These are phyloP conservation scores for Beverwykella pulmonaria DNA, from an alignment of 495 filamentous ascomycete species.

Conservation along the genomic window DNA sequence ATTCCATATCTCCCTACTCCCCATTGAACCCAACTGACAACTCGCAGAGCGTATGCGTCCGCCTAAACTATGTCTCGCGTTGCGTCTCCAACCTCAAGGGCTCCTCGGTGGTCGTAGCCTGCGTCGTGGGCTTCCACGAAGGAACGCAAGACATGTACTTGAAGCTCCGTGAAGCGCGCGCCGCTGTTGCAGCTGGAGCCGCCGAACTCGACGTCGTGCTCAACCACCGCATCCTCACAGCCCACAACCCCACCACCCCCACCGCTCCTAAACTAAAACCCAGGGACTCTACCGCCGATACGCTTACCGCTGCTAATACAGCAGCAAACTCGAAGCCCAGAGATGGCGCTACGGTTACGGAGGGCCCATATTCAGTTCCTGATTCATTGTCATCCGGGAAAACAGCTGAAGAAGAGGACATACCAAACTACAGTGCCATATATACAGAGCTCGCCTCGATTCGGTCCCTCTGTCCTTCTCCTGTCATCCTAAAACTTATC, in stretches of 20 bases:
- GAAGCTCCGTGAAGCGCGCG: slow-evolving; percentile 49
- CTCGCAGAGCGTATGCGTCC: slow-evolving; percentile 59
- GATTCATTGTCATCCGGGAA: not conserved
- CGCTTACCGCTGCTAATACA: slow-evolving; percentile 28
- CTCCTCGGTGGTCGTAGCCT: slow-evolving; percentile 57
- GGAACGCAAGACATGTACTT: slow-evolving; percentile 58
- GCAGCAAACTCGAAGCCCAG: slow-evolving; percentile 27
- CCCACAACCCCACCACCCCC: not conserved
- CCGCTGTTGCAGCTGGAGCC: slow-evolving; percentile 62
- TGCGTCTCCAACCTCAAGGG: slow-evolving; percentile 57
- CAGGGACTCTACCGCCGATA: slow-evolving; percentile 20
- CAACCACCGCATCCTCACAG: slow-evolving; percentile 58
- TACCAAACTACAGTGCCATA: slow-evolving; percentile 52
- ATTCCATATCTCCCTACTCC: not conserved
- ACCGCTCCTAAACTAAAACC: not conserved
- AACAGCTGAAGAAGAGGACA: not conserved
- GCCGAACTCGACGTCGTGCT: slow-evolving; percentile 71
- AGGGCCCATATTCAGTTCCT: slow-evolving; percentile 28
- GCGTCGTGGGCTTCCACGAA: slow-evolving; percentile 70
- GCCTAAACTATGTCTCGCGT: slow-evolving; percentile 56
- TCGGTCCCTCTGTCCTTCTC: slow-evolving; percentile 53
- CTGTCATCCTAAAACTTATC: slow-evolving; percentile 64
- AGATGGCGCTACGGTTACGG: slow-evolving; percentile 4
- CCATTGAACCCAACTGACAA: slow-evolving; percentile 23
- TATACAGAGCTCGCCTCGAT: slow-evolving; percentile 63